Percentiles rank a stretch among this genome's conserved stretches.
Evolutionary conservation across 2,329 filamentous ascomycete genomes (phyloP).

Genomic region (Penicillium palitans): DNA sequence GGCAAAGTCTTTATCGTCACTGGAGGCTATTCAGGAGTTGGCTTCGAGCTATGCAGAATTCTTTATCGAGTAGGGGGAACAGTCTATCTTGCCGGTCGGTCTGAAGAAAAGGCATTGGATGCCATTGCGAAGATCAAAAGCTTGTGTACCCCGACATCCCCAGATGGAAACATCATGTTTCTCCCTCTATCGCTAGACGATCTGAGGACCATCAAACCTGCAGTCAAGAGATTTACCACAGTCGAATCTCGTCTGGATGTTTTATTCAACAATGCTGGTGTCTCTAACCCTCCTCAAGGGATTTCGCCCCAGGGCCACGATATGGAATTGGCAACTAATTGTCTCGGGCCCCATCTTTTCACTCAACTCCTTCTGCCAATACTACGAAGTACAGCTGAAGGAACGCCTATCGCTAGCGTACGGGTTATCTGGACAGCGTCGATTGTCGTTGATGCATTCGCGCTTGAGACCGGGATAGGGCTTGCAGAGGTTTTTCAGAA

Average conservation of each 20-base stretch:
- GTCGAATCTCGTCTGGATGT: conserved; percentile 47
- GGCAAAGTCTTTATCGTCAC: conserved; percentile 33
- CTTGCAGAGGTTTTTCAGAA: neutral
- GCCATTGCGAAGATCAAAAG: conserved; percentile 36
- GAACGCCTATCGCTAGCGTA: neutral
- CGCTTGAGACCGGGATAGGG: neutral
- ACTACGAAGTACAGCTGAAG: neutral
- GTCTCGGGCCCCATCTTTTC: conserved; percentile 40
- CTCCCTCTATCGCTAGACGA: conserved; percentile 47
- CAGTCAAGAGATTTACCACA: conserved; percentile 39
- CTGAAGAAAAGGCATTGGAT: conserved; percentile 30
- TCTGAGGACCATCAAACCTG: conserved; percentile 42
- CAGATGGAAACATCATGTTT: conserved; percentile 20
- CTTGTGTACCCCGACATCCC: neutral
- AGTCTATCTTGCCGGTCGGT: conserved; percentile 29
- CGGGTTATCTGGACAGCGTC: conserved; percentile 14
- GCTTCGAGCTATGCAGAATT: conserved; percentile 25
- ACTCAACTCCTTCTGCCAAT: conserved; percentile 38
- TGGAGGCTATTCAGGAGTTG: conserved; percentile 28
- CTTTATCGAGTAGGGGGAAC: conserved; percentile 25
- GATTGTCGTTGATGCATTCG: conserved; percentile 10
- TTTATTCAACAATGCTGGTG: conserved; percentile 47
- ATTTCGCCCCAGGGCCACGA: conserved; percentile 32
- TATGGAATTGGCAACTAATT: conserved; percentile 41
- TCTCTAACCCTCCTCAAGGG: conserved; percentile 33